Conservation (phyloP, 2,329 filamentous ascomycete species). For the Ceratocystis harringtonii region DNA sequence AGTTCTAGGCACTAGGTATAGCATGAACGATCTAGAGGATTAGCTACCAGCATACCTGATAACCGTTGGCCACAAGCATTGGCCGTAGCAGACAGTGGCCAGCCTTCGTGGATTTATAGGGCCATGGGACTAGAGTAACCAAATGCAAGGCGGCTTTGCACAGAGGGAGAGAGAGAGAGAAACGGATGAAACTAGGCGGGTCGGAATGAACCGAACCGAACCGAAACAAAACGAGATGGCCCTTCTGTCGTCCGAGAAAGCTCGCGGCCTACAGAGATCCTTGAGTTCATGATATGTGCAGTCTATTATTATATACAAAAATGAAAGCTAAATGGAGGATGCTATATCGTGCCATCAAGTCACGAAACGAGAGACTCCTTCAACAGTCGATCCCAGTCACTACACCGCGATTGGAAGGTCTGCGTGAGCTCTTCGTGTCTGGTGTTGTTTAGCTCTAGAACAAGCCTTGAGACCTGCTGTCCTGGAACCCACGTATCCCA, state of each 20-base stretch:
- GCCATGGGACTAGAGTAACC: too few relatives aligned
- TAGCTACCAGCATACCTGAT: background rate
- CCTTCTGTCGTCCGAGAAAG: too few relatives aligned
- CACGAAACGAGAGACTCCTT: constrained; percentile 1
- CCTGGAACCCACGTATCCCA: constrained; percentile 30
- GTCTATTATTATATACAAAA: background rate
- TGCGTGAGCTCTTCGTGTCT: constrained; percentile 26
- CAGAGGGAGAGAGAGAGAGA: too few relatives aligned
- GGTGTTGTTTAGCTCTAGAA: constrained; percentile 27
- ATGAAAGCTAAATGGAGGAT: background rate
- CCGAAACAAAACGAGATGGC: too few relatives aligned
- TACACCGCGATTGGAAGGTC: background rate
- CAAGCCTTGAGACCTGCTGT: constrained; percentile 21
- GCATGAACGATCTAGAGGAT: background rate
- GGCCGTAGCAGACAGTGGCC: too few relatives aligned
- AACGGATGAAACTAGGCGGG: too few relatives aligned
- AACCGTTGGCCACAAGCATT: too few relatives aligned
- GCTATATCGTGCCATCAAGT: background rate
- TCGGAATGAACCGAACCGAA: too few relatives aligned
- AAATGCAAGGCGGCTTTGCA: too few relatives aligned
- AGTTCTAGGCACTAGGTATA: too few relatives aligned
- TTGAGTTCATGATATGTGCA: background rate
- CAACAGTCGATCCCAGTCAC: background rate
- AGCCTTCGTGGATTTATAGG: too few relatives aligned
- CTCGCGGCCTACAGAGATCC: background rate